Evolutionary conservation across 2,329 filamentous ascomycete species (phyloP), one percentile per base, ranked within the genome.

Genomic region (Colletotrichum falcatum): DNA sequence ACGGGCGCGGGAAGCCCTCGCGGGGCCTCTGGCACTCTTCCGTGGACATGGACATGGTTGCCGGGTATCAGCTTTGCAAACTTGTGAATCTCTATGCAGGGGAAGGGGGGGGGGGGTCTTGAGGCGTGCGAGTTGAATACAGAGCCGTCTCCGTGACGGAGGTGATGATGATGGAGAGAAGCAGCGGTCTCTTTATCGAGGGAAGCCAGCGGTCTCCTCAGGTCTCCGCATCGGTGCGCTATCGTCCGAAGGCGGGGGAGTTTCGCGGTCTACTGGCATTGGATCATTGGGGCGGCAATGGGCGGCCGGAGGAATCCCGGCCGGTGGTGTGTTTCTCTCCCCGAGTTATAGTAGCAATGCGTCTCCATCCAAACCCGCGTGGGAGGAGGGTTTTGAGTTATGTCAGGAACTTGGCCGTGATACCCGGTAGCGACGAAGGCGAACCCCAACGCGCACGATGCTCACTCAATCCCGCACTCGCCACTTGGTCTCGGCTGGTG

Each of bases 41-140:
- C 28, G 76, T 67, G 23, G 70, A 77, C 81, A 82, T 82, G 48
- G 81, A 83, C 81, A 83, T 83, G 5, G 5, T 72, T 79, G 74
- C 30, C 72, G 68, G 49, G 75, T 74, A 8, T 44, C 1, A 11
- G 44, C 2, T 28, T 14, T 20, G 18, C 23, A 35, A 3, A 48
- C 11, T 37, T 6, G n/a, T 23, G 44, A 26, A 48, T 18, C 16
- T 9, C 6, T 18, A n/a, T n/a, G 18, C n/a, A n/a, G n/a, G 35
- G n/a, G 30, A 33, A 33, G 30, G 30, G 30, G 30, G 30, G 30
- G 30, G 35, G n/a, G n/a, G 20, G 51, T 8, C 20, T 12, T 18
- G 33, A 12, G 7, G 14, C 16, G 39, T 42, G 39, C 39, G 5
- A 7, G 5, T 14, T 11, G n/a, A 9, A 9, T 14, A n/a, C 18